Evolutionary conservation across 2,329 filamentous ascomycete genomes (phyloP).

Genomic region (Chalara sp.): DNA sequence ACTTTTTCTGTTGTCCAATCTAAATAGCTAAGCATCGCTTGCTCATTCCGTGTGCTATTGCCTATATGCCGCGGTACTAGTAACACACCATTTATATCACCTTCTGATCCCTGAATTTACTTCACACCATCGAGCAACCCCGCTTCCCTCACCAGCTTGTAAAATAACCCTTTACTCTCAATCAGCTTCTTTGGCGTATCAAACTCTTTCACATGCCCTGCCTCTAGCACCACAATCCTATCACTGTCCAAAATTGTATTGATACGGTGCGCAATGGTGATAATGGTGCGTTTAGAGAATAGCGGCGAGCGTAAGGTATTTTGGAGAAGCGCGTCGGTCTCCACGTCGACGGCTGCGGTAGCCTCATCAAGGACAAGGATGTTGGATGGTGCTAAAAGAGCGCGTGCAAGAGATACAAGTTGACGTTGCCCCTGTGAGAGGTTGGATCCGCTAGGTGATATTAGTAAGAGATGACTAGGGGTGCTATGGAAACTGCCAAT

Average conservation of each 20-base stretch:
- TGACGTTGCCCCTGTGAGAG: constrained; percentile 93
- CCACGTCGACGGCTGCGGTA: constrained; percentile 67
- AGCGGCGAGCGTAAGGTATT: constrained; percentile 54
- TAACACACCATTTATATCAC: too few relatives aligned
- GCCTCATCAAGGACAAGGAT: constrained; percentile 97
- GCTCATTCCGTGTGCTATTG: too few relatives aligned
- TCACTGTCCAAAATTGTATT: constrained; percentile 91
- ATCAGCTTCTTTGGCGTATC: constrained; percentile 78
- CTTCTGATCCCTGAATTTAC: neutral
- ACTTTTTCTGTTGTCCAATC: too few relatives aligned
- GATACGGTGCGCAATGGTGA: constrained; percentile 96
- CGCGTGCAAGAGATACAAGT: constrained; percentile 86
- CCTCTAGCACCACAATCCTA: constrained; percentile 87
- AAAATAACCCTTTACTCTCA: constrained; percentile 71
- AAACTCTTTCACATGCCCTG: constrained; percentile 86
- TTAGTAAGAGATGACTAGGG: neutral
- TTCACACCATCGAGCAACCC: constrained; percentile 46
- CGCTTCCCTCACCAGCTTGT: constrained; percentile 85
- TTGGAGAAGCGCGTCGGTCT: constrained; percentile 63
- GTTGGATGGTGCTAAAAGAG: constrained; percentile 90
- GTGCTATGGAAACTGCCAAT: neutral
- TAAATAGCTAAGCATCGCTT: too few relatives aligned
- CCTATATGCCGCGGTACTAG: too few relatives aligned
- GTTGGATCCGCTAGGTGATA: constrained; percentile 66
- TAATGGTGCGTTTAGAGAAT: constrained; percentile 90